phyloP scores from a whole-genome alignment of 805 yeast species.

The Groenewaldozyma tartarivorans region DNA sequence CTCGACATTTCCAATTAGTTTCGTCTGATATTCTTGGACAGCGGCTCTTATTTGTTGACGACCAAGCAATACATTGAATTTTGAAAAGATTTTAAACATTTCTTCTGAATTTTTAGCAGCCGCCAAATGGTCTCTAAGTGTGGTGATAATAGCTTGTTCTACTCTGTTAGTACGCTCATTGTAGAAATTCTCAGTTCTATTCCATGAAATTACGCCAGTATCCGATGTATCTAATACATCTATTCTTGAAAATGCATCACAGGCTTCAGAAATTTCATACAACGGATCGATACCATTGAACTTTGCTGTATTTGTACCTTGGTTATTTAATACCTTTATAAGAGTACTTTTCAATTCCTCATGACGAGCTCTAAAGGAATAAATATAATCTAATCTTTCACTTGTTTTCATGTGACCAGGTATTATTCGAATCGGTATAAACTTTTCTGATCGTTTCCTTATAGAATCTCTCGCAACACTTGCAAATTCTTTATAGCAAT shows the following conservation, averaged over 20 bases:
- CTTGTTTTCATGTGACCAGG: constrained; percentile 33
- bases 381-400: constrained; percentile 36
- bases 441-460: constrained; percentile 63
- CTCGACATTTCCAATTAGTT: constrained; percentile 40
- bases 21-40: constrained; percentile 48
- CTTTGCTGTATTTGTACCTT: constrained; percentile 11
- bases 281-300: constrained; percentile 20
- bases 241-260: constrained; percentile 29
- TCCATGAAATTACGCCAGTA: constrained; percentile 31
- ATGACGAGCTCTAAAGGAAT: constrained; percentile 44
- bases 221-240: constrained; percentile 32
- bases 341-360: constrained; percentile 37
- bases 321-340: constrained; percentile 14
- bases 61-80: constrained; percentile 38
- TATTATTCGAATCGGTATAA: constrained; percentile 53
- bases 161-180: constrained; percentile 34
- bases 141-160: constrained; percentile 37
- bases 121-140: constrained; percentile 33
- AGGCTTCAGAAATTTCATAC: constrained; percentile 33
- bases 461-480: constrained; percentile 63
- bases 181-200: constrained; percentile 33
- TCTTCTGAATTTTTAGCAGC: constrained; percentile 36
- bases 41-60: constrained; percentile 51
- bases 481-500: constrained; percentile 51
- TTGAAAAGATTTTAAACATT: constrained; percentile 43